Evolutionary conservation across 768 basidiomycete species (phyloP).

Genomic region (Suillus lakei): DNA sequence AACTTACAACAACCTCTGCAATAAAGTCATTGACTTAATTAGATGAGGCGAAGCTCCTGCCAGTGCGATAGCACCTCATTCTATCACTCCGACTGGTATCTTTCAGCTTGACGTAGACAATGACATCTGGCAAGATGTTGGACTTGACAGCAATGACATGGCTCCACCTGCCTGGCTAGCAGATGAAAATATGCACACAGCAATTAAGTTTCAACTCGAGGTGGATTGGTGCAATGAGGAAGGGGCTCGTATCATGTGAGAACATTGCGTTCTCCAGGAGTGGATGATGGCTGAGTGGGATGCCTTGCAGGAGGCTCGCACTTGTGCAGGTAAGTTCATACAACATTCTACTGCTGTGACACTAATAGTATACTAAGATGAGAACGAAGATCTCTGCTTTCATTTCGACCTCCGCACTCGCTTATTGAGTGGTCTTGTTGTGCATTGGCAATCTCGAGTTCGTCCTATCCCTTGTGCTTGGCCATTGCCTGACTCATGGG

Average conservation of each 20-base stretch:
- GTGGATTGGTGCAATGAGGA: slow-evolving; percentile 34
- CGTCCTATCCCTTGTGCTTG: too few relatives aligned
- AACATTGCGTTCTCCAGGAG: slow-evolving; percentile 23
- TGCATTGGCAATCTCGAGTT: too few relatives aligned
- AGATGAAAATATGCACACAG: too few relatives aligned
- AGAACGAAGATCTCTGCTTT: too few relatives aligned
- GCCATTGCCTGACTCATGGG: too few relatives aligned
- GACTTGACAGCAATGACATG: slow-evolving; percentile 21
- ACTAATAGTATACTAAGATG: too few relatives aligned
- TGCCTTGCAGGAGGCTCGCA: neutral
- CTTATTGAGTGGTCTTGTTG: too few relatives aligned
- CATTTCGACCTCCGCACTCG: too few relatives aligned
- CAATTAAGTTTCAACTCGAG: too few relatives aligned
- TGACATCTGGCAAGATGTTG: slow-evolving; percentile 40
- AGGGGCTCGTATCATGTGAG: slow-evolving; percentile 15
- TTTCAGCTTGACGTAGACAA: slow-evolving; percentile 42
- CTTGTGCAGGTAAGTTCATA: slow-evolving; percentile 7
- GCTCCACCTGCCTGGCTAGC: too few relatives aligned
- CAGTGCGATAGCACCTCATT: slow-evolving; percentile 25
- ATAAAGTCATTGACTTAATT: slow-evolving; percentile 18
- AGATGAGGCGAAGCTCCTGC: slow-evolving; percentile 24
- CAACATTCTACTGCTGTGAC: too few relatives aligned
- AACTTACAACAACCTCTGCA: too few relatives aligned
- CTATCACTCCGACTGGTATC: slow-evolving; percentile 25
- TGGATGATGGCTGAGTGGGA: slow-evolving; percentile 36